Conservation (phyloP, 1,139 yeast species). For the Sugiyamaella japonica region DNA sequence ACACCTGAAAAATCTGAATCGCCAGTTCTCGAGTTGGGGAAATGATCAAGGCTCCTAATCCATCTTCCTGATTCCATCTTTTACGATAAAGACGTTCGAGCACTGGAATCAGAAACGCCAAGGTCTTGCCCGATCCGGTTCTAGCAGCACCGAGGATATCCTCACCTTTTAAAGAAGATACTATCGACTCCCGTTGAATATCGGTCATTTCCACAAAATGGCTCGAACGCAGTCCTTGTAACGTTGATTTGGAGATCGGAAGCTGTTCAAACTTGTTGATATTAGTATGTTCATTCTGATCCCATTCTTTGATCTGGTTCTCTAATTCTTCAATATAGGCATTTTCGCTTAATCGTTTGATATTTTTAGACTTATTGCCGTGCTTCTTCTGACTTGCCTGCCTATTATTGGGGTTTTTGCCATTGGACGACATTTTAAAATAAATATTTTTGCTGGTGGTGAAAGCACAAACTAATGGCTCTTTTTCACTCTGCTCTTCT, state of each 20-base stretch:
- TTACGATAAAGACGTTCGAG: conserved; percentile 69
- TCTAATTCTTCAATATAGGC: conserved; percentile 37
- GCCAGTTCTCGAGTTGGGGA: conserved; percentile 96
- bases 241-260: conserved; percentile 68
- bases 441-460: background rate
- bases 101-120: conserved; percentile 86
- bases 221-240: conserved; percentile 68
- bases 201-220: conserved; percentile 76
- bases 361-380: conserved; percentile 17
- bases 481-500: background rate
- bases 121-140: conserved; percentile 96
- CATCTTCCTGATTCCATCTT: conserved; percentile 85
- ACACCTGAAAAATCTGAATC: conserved; percentile 88
- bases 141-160: conserved; percentile 92
- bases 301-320: conserved; percentile 28
- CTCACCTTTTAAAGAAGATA: conserved; percentile 71
- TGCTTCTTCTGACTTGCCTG: background rate
- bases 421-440: conserved; percentile 5
- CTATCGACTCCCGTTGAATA: conserved; percentile 79
- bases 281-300: conserved; percentile 22
- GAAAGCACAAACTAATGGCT: no score
- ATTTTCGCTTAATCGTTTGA: conserved; percentile 26
- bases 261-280: conserved; percentile 50
- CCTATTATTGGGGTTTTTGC: background rate
- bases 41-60: conserved; percentile 86